phyloP scores from a whole-genome alignment of 305 asterid genomes.

The Fraxinus baroniana region DNA sequence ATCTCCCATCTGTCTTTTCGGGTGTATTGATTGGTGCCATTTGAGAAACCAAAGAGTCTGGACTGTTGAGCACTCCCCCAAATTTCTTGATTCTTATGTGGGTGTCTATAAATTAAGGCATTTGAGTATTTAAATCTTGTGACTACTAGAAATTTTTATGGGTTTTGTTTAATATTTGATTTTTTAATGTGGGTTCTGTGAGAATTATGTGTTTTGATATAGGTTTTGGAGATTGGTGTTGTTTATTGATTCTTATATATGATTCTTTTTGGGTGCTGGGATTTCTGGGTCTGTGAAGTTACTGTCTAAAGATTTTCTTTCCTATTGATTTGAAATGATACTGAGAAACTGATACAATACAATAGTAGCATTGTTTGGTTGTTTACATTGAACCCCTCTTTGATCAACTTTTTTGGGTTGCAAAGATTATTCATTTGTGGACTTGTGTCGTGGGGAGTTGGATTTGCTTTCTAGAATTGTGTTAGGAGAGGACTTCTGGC shows the following conservation, averaged over 20 bases:
- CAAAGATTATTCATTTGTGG: not conserved
- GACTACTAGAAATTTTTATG: not conserved
- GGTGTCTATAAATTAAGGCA: constrained; percentile 4
- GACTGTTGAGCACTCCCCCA: not conserved
- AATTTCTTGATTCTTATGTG: constrained; percentile 7
- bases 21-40: not conserved
- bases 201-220: constrained; percentile 24
- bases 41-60: constrained; percentile 10
- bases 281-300: constrained; percentile 8
- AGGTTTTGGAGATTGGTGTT: constrained; percentile 23
- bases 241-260: constrained; percentile 5
- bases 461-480: not conserved
- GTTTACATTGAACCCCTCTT: constrained; percentile 5
- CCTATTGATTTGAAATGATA: not conserved
- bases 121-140: not conserved
- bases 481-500: constrained; percentile 12
- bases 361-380: constrained; percentile 10
- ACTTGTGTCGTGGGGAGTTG: not conserved
- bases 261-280: constrained; percentile 7
- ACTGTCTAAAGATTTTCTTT: not conserved
- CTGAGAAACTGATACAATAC: not conserved
- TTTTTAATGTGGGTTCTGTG: constrained; percentile 25
- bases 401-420: not conserved
- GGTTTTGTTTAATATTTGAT: constrained; percentile 23
- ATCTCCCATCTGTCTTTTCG: not conserved